A percentile compares a stretch with the other conserved stretches of the same genome.
phyloP scores from a whole-genome alignment of 176 grass and related monocot genomes.

The Bolboschoenus planiculmis region DNA sequence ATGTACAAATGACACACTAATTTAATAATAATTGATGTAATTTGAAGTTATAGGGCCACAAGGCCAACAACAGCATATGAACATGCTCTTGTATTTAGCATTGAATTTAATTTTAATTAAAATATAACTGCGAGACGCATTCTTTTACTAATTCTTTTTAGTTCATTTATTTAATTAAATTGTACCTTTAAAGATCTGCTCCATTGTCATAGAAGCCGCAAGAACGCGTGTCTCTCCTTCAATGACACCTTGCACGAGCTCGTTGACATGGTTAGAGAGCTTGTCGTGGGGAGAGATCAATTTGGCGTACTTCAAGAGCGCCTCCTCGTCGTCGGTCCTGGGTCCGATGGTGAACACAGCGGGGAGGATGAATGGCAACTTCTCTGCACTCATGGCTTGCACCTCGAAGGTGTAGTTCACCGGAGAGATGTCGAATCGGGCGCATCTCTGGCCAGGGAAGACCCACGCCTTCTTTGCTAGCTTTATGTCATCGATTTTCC shows the following conservation, averaged over 20 bases:
- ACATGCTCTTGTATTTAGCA: neutral
- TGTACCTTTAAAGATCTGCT: constrained; percentile 43
- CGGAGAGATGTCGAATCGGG: constrained; percentile 49
- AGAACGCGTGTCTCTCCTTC: constrained; percentile 41
- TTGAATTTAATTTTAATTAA: neutral
- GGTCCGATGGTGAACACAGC: constrained; percentile 95
- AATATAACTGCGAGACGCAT: neutral
- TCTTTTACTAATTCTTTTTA: neutral
- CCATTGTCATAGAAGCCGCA: constrained; percentile 53
- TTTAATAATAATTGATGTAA: neutral
- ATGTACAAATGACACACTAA: neutral
- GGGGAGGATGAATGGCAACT: constrained; percentile 76
- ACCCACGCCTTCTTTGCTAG: constrained; percentile 70
- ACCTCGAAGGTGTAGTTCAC: constrained; percentile 89
- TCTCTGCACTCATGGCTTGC: constrained; percentile 88
- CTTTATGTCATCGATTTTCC: constrained; percentile 44
- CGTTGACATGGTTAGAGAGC: constrained; percentile 41
- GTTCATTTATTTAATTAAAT: neutral
- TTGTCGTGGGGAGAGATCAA: constrained; percentile 50
- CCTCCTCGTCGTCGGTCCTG: constrained; percentile 29
- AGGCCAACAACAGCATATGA: neutral
- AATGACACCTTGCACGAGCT: constrained; percentile 42
- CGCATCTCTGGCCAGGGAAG: constrained; percentile 40
- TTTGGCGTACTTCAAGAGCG: constrained; percentile 68
- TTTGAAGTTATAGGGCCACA: neutral